A percentile compares a stretch with the other conserved stretches of the same genome.
Evolutionary conservation across 352 stramenopile species (phyloP).

Genomic region (Phytophthora multivora): DNA sequence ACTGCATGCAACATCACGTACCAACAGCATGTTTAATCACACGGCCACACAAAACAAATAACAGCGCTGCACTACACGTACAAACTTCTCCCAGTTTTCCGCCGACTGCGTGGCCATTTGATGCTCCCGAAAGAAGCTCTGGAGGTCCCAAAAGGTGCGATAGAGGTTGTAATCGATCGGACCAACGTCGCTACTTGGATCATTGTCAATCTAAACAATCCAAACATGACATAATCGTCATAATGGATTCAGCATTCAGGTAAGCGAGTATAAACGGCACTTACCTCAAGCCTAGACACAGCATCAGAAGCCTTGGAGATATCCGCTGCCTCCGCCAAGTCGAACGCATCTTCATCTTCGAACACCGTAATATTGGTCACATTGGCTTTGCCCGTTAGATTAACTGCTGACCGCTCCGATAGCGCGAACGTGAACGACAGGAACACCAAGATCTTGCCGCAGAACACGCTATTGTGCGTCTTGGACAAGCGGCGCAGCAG

Average conservation of each 20-base stretch:
- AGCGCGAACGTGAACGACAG: conserved; percentile 87
- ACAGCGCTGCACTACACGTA: conserved; percentile 42
- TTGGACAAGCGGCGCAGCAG: conserved; percentile 85
- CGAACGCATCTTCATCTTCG: conserved; percentile 81
- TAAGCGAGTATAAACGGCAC: not conserved
- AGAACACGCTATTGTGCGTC: conserved; percentile 92
- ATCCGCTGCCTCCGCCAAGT: conserved; percentile 63
- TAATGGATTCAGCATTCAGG: not conserved
- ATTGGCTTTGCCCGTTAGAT: conserved; percentile 82
- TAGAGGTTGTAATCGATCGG: conserved; percentile 93
- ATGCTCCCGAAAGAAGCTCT: conserved; percentile 87
- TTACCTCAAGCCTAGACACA: conserved; percentile 37
- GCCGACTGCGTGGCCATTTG: conserved; percentile 61
- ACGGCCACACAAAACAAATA: not conserved
- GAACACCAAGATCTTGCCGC: conserved; percentile 86
- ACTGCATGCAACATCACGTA: conserved; percentile 36
- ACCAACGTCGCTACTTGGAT: conserved; percentile 43
- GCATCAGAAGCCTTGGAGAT: conserved; percentile 35
- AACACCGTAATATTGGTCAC: conserved; percentile 79
- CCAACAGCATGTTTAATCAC: conserved; percentile 3
- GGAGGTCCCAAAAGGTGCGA: conserved; percentile 90
- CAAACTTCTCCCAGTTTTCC: conserved; percentile 83
- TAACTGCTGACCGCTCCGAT: conserved; percentile 85
- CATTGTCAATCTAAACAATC: conserved; percentile 51
- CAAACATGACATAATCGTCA: not conserved